Evolutionary conservation across 2,329 filamentous ascomycete genomes (phyloP), one percentile per base, ranked within the genome.

Genomic region (Arthrobotrys pseudoclavata): DNA sequence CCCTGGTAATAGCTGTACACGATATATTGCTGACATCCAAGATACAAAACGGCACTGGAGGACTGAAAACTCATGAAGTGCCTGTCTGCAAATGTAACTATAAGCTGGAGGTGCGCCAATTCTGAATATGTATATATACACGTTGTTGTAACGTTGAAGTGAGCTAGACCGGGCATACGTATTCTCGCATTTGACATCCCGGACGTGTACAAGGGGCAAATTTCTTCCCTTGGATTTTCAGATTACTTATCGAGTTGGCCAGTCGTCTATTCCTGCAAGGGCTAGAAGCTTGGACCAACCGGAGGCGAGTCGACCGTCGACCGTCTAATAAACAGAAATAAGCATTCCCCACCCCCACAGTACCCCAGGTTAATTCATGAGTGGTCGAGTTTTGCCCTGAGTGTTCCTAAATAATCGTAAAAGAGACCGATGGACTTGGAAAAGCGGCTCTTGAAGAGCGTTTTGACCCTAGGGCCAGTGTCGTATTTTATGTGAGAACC

Each of bases 211-310:
- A 42, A 26, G 55, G 55, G 13, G 37, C 1, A 9, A 22, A 37
- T 6, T 9, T 50, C 12, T 12, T 24, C 53, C 15, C 20, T 64
- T 34, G 24, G 13, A 71, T 31, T 55, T 55, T 50, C 24, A n/a
- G n/a, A 47, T 20, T 42, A 45, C 34, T 52, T 63, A 29, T 53
- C 29, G 2, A 52, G 1, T 26, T 64, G 22, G 47, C 68, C 26
- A 26, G 60, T 66, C 69, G 69, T 57, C 40, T 66, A 57, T 72
- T 48, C 60, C 69, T 40, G 68, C 60, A 71, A 57, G 60, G 69
- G 24, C 37, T 40, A 9, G 29, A 48, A 66, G 48, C 48, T 60
- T 34, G 15, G 37, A 34, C 53, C 42, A 62, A 60, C 66, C 15
- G 31, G 52, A 48, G 42, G 9, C 40, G 26, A 31, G 24, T 13